Evolutionary conservation across 495 filamentous ascomycete species (phyloP).

Genomic region (Rhypophila decipiens): DNA sequence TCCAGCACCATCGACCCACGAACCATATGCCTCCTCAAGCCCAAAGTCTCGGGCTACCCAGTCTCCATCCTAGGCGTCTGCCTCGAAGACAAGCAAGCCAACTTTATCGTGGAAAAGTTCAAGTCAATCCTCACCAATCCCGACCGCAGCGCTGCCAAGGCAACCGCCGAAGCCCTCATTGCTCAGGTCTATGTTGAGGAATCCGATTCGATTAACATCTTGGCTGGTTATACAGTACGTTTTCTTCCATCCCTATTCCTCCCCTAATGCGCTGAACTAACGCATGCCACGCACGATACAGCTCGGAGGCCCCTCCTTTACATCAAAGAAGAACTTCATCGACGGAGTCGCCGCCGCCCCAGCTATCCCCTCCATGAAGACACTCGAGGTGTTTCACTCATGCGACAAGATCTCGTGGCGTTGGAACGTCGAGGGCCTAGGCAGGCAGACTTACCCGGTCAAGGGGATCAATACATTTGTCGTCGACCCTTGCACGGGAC

Average conservation of each 20-base stretch:
- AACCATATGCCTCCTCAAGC: no score
- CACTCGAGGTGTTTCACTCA: background rate
- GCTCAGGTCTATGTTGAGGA: background rate
- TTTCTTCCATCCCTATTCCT: background rate
- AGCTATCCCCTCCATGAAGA: background rate
- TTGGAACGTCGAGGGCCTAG: background rate
- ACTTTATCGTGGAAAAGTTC: background rate
- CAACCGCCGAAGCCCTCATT: background rate
- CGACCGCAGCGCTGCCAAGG: background rate
- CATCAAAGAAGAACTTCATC: background rate
- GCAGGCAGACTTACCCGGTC: background rate
- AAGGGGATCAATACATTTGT: background rate
- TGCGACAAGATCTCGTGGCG: background rate
- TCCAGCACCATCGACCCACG: no score
- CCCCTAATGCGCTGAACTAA: background rate
- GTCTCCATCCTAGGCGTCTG: background rate
- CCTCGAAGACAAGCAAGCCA: background rate
- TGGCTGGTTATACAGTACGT: background rate
- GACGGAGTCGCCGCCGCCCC: background rate
- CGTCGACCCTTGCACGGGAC: background rate
- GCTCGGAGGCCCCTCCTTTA: background rate
- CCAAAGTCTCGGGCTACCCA: background rate
- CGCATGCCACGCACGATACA: background rate
- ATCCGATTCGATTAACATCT: background rate
- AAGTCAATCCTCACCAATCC: background rate